Evolutionary conservation across 352 stramenopile species (phyloP).

Genomic region (Globisporangium cederbergense): DNA sequence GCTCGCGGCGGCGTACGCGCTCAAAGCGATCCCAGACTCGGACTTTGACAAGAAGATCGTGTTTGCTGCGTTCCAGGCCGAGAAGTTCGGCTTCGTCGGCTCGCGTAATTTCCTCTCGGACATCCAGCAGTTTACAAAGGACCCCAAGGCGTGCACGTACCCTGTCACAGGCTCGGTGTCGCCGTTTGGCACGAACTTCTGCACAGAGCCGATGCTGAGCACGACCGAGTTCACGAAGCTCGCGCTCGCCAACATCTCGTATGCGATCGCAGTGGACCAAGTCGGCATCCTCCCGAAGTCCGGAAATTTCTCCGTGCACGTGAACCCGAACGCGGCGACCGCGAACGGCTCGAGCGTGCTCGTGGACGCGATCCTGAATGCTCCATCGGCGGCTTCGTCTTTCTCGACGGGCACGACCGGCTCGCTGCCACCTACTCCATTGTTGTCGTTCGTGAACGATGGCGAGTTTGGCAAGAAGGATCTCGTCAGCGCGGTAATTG

Average conservation of each 20-base stretch:
- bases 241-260: conserved; percentile 52
- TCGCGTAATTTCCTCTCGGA: conserved; percentile 77
- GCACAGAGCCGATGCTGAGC: conserved; percentile 63
- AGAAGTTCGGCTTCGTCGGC: conserved; percentile 82
- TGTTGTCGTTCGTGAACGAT: conserved; percentile 75
- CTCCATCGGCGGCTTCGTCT: conserved; percentile 38
- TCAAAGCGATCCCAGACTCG: conserved; percentile 61
- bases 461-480: conserved; percentile 57
- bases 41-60: conserved; percentile 71
- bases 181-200: conserved; percentile 58
- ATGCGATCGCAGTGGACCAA: conserved; percentile 78
- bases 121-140: conserved; percentile 45
- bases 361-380: conserved; percentile 42
- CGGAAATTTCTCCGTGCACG: conserved; percentile 63
- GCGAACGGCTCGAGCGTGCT: conserved; percentile 38
- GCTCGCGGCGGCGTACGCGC: conserved; percentile 60
- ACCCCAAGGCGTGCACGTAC: conserved; percentile 45
- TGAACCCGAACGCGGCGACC: conserved; percentile 46
- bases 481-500: conserved; percentile 61
- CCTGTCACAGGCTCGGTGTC: conserved; percentile 46
- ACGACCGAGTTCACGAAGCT: conserved; percentile 59
- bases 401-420: conserved; percentile 32
- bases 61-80: conserved; percentile 78
- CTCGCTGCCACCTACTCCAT: conserved; percentile 55
- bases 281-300: conserved; percentile 51